These are phyloP conservation scores for Saururus chinensis DNA, from an alignment of 164 flowering plant species.

Conservation along the genomic window DNA sequence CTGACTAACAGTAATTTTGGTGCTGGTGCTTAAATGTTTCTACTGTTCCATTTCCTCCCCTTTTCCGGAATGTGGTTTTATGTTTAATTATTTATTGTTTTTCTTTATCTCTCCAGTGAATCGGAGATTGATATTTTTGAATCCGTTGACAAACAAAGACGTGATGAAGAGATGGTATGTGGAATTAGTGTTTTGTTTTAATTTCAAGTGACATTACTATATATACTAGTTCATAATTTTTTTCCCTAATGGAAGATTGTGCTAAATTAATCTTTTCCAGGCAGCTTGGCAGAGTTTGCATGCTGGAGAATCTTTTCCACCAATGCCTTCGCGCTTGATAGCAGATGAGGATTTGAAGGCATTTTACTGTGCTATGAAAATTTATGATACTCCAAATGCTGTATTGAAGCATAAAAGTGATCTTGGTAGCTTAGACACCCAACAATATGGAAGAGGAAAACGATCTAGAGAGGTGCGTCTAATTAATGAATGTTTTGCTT, in stretches of 20 bases:
- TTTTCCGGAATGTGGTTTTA: neutral
- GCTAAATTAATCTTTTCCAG: conserved; percentile 24
- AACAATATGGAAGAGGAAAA: conserved; percentile 95
- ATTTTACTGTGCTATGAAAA: conserved; percentile 72
- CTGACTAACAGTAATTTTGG: too few relatives aligned
- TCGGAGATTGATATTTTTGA: conserved; percentile 94
- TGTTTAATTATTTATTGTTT: conserved; percentile 2
- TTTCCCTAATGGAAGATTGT: neutral
- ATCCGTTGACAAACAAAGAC: conserved; percentile 74
- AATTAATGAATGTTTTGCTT: too few relatives aligned
- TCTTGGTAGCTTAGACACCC: conserved; percentile 66
- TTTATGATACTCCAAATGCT: conserved; percentile 42
- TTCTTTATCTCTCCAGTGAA: conserved; percentile 41
- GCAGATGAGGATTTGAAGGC: conserved; percentile 73
- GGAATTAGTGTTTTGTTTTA: neutral
- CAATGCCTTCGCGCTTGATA: conserved; percentile 78
- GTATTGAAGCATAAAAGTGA: conserved; percentile 58
- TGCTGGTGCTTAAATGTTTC: neutral
- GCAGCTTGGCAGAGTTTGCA: conserved; percentile 60
- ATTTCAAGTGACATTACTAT: neutral
- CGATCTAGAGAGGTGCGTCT: conserved; percentile 89
- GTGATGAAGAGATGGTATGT: conserved; percentile 67
- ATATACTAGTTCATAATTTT: conserved; percentile 1
- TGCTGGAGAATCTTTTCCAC: conserved; percentile 30
- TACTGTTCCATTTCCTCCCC: neutral